Conservation (phyloP, 1,284 basidiomycete genomes). For the Puccinia triticina region DNA sequence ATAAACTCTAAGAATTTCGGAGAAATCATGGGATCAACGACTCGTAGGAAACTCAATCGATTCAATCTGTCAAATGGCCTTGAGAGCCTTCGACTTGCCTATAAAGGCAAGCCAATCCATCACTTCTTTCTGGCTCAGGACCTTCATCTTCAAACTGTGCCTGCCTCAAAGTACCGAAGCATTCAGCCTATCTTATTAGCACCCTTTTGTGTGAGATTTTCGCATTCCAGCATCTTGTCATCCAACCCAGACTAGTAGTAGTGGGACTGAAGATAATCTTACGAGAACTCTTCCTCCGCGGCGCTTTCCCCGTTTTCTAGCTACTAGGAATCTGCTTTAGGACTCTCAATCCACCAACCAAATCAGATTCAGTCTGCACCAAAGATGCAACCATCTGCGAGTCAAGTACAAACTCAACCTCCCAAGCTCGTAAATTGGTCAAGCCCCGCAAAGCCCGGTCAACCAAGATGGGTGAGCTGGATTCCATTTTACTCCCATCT, state of each 20-base stretch:
- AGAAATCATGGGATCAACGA: background rate
- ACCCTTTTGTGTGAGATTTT: background rate
- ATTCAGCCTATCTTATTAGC: background rate
- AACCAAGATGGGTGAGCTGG: constrained; percentile 36
- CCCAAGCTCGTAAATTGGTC: constrained; percentile 7
- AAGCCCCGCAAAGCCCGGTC: constrained; percentile 36
- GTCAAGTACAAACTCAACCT: background rate
- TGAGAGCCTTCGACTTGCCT: background rate
- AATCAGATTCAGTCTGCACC: background rate
- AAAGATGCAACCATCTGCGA: background rate
- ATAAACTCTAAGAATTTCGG: background rate
- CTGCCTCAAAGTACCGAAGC: background rate
- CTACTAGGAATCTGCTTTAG: background rate
- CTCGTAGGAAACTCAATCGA: background rate
- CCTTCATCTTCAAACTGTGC: background rate
- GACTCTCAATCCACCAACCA: background rate
- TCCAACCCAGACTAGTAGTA: background rate
- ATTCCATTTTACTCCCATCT: background rate
- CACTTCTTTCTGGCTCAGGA: background rate
- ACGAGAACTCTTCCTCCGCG: background rate
- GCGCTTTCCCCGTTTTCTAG: background rate
- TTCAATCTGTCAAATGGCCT: background rate
- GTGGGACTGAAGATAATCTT: too few relatives aligned
- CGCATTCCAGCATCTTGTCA: background rate
- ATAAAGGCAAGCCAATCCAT: background rate